These are phyloP conservation scores for Penicillium vulpinum DNA, from an alignment of 2,329 filamentous ascomycete species.

Conservation along the genomic window DNA sequence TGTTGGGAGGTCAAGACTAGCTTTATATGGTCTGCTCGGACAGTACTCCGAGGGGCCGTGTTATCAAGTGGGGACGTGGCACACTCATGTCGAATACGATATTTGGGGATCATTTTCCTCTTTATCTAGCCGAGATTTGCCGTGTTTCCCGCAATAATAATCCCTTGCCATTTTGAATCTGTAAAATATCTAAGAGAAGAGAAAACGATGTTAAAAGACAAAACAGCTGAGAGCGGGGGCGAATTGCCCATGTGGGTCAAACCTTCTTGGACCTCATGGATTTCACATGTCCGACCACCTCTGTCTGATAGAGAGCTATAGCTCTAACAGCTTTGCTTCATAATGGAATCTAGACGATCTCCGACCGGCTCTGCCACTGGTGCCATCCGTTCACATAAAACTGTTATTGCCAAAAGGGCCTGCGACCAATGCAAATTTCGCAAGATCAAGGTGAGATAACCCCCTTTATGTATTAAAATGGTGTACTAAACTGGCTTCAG, in stretches of 20 bases:
- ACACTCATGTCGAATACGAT: not conserved
- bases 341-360: conserved; percentile 27
- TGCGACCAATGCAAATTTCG: conserved; percentile 47
- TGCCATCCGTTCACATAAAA: conserved; percentile 28
- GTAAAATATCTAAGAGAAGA: not conserved
- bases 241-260: conserved; percentile 6
- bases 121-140: not conserved
- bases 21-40: conserved; percentile 1
- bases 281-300: not conserved
- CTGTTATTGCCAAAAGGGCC: conserved; percentile 35
- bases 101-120: not conserved
- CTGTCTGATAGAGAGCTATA: not conserved
- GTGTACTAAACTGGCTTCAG: conserved; percentile 18
- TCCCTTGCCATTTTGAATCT: not conserved
- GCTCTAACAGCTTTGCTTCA: not conserved
- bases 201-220: not conserved
- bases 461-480: not conserved
- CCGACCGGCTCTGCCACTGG: conserved; percentile 18
- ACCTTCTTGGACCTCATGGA: conserved; percentile 3
- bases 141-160: not conserved
- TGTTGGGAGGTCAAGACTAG: not conserved
- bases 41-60: not conserved
- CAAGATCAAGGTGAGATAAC: conserved; percentile 37
- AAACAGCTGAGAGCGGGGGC: not conserved
- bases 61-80: not conserved